A percentile compares a stretch with the other conserved stretches of the same genome.
Evolutionary conservation across 176 grass and related monocot species (phyloP).

Genomic region (Miscanthus lutarioriparius): DNA sequence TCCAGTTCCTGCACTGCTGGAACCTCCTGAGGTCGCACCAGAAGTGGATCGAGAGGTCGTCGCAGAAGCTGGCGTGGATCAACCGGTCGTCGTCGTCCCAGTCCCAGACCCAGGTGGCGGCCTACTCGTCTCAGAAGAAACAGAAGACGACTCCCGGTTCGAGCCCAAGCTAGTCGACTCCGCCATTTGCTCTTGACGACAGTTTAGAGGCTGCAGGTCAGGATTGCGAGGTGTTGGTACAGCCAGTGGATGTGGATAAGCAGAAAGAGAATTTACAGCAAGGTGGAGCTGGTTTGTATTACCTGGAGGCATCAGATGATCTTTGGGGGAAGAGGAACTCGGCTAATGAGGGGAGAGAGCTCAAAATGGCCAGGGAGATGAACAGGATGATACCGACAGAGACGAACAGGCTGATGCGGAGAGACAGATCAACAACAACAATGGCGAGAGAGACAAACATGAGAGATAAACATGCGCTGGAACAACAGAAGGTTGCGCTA

Average conservation of each 20-base stretch:
- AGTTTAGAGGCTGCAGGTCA: background rate
- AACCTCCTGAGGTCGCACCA: slow-evolving; percentile 1
- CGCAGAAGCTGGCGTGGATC: background rate
- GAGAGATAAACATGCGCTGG: background rate
- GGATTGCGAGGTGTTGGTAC: background rate
- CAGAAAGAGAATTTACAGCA: background rate
- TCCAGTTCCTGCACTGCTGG: slow-evolving; percentile 18
- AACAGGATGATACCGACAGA: background rate
- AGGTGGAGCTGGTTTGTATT: background rate
- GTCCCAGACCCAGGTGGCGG: background rate
- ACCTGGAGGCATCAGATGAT: background rate
- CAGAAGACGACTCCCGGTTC: slow-evolving; percentile 7
- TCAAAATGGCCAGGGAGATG: background rate
- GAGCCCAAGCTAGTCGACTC: background rate
- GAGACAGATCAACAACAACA: background rate
- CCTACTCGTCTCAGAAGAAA: background rate
- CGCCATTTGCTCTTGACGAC: background rate
- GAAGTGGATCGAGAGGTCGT: slow-evolving; percentile 25
- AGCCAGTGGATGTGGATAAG: background rate
- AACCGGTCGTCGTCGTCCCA: background rate
- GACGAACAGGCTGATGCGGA: background rate
- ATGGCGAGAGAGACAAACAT: background rate
- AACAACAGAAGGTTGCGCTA: background rate
- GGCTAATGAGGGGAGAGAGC: background rate
- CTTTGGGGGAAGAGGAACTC: background rate